Base-by-base conservation (phyloP, 306 rosid genomes). In the Trifolium repens region DNA sequence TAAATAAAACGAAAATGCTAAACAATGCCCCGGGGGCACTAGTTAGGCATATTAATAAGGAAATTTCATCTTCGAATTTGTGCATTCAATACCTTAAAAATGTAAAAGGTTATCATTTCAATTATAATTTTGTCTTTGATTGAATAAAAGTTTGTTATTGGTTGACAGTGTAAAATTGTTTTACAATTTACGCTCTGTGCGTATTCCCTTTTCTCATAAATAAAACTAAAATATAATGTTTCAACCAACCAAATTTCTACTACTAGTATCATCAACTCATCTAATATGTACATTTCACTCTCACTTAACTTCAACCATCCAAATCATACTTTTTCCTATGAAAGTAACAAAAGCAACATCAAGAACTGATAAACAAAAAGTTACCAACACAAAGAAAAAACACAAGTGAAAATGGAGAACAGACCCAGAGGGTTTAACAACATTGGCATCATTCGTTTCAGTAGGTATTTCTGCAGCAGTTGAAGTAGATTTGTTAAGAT, bases 391-490 rank as follows among this genome's bases (percentile, higher is more conserved):
- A 47, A 42, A 55, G 79, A 75, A 19, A 66, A 68, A 7, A 15
- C 1, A 22, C 5, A 13, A 22, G 11, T 50, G 5, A 16, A 19
- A 17, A n/a, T 22, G 16, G 2, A 7, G 44, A 54, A 46, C 75
- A 69, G 35, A 94, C 99, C 96, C 86, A 67, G 96, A 82, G 71
- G 90, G 90, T 74, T 89, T 83, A 27, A 77, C 78, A 71, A 68
- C 88, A 42, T 81, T 85, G 40, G 71, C n/a, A 32, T 85, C 84
- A 76, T 78, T 87, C 3, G 75, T 80, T 53, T 89, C 97, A 24
- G 75, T 65, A 11, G 73, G 86, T 30, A 77, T 80, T 27, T 90
- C 98, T 32, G 79, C 84, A 30, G 73, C 86, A 30, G 80, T 70
- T 8, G 90, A 76, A 22, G 57, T 79, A 62, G 89, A 85, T 79